Evolutionary conservation across 352 stramenopile species (phyloP).

Genomic region (Phytophthora constricta): DNA sequence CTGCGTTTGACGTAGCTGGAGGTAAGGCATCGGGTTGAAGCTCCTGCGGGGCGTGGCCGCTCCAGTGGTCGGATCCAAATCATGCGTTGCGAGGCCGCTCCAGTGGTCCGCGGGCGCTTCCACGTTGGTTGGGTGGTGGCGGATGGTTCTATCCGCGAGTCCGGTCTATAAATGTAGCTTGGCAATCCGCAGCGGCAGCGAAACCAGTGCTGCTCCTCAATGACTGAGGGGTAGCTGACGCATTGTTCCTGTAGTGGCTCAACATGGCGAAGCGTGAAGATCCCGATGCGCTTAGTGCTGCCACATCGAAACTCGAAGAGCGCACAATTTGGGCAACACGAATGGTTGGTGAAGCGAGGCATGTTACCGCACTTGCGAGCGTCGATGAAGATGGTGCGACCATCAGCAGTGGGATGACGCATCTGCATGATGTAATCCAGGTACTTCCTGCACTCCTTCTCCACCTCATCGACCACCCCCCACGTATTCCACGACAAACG

Average conservation of each 20-base stretch:
- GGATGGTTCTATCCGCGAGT: too few relatives aligned
- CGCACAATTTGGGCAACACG: constrained; percentile 4
- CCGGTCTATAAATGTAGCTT: too few relatives aligned
- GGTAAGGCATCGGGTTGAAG: too few relatives aligned
- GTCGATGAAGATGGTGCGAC: constrained; percentile 1
- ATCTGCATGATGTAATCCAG: background rate
- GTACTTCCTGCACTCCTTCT: background rate
- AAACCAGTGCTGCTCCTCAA: too few relatives aligned
- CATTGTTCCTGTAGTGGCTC: background rate
- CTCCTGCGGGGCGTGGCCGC: too few relatives aligned
- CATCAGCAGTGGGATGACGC: background rate
- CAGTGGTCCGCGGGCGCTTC: too few relatives aligned
- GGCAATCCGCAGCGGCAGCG: too few relatives aligned
- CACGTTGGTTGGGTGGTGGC: too few relatives aligned
- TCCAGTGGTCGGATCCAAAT: too few relatives aligned
- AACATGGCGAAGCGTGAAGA: background rate
- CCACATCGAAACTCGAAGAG: constrained; percentile 5
- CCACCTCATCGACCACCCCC: background rate
- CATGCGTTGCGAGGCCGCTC: too few relatives aligned
- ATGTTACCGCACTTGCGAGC: background rate
- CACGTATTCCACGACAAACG: constrained; percentile 2
- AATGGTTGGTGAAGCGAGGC: constrained; percentile 8
- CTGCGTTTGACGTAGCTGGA: too few relatives aligned
- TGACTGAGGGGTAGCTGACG: background rate
- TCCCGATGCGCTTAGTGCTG: background rate